phyloP scores from a whole-genome alignment of 208 protist species.

The Giardia duodenalis region DNA sequence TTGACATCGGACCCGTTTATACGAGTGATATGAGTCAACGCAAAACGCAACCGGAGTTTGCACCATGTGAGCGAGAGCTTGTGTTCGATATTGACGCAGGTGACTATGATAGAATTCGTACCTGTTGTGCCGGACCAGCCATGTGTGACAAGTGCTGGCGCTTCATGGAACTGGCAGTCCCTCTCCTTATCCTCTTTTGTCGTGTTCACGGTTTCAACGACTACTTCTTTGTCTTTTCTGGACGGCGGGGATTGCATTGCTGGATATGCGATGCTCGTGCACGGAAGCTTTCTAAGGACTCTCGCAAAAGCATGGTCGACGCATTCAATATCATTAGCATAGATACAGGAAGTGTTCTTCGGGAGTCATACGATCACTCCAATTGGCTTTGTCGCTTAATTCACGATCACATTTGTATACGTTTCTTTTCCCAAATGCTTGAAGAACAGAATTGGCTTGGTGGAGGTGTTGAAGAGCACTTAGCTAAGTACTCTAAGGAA shows the following conservation, averaged over 20 bases:
- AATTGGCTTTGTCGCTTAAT: not conserved
- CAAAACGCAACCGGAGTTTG: not conserved
- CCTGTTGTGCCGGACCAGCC: not conserved
- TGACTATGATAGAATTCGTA: not conserved
- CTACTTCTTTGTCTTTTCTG: constrained; percentile 28
- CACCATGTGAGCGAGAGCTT: not conserved
- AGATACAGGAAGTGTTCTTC: not conserved
- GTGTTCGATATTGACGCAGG: constrained; percentile 28
- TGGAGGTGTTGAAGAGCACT: not conserved
- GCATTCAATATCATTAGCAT: not conserved
- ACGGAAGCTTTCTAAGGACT: not conserved
- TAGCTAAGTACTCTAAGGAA: not conserved
- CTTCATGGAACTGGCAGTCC: constrained; percentile 5
- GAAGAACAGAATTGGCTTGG: constrained; percentile 1
- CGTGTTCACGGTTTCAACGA: not conserved
- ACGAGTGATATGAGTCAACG: not conserved
- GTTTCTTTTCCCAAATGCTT: constrained; percentile 10
- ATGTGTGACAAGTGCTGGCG: constrained; percentile 17
- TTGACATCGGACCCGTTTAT: constrained; percentile 26
- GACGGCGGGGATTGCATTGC: not conserved
- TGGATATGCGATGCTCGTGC: not conserved
- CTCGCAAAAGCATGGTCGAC: not conserved
- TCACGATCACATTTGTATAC: not conserved
- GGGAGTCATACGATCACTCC: not conserved
- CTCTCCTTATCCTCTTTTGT: not conserved